phyloP scores from a whole-genome alignment of 768 basidiomycete species.

The Macrolepiota dolichaula region DNA sequence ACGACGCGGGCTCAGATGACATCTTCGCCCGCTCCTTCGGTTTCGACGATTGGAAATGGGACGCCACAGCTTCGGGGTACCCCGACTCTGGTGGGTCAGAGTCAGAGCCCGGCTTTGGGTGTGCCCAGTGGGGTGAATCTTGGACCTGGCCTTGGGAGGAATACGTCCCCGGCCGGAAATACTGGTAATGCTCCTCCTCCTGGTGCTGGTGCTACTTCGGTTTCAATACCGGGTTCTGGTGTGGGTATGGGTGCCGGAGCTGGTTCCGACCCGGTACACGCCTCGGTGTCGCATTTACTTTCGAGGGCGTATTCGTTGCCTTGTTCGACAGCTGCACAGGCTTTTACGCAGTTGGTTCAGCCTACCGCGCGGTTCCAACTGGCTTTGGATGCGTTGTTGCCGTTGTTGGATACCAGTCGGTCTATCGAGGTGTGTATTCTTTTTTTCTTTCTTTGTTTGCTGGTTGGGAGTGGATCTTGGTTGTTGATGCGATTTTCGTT shows the following conservation, averaged over 20 bases:
- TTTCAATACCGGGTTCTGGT: background rate
- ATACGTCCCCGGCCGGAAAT: background rate
- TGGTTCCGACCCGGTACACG: conserved; percentile 46
- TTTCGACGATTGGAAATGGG: background rate
- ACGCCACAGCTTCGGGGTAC: background rate
- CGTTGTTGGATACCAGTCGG: conserved; percentile 55
- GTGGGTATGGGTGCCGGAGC: background rate
- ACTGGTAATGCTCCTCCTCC: background rate
- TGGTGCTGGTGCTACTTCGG: no score
- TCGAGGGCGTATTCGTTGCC: conserved; percentile 64
- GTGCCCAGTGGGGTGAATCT: background rate
- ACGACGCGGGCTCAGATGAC: background rate
- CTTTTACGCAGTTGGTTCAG: conserved; percentile 73
- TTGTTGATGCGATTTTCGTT: background rate
- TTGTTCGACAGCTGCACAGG: conserved; percentile 74
- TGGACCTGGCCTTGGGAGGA: background rate
- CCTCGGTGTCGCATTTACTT: conserved; percentile 68
- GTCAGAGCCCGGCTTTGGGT: background rate
- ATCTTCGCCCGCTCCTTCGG: background rate
- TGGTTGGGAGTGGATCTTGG: background rate
- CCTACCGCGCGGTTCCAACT: conserved; percentile 78
- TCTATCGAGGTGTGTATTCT: conserved; percentile 58
- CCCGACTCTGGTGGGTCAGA: background rate
- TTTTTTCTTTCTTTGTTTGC: conserved; percentile 10
- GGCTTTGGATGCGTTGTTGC: conserved; percentile 78